Base-by-base conservation (phyloP, 495 filamentous ascomycete species). In the Chaetomium cochliodes region DNA sequence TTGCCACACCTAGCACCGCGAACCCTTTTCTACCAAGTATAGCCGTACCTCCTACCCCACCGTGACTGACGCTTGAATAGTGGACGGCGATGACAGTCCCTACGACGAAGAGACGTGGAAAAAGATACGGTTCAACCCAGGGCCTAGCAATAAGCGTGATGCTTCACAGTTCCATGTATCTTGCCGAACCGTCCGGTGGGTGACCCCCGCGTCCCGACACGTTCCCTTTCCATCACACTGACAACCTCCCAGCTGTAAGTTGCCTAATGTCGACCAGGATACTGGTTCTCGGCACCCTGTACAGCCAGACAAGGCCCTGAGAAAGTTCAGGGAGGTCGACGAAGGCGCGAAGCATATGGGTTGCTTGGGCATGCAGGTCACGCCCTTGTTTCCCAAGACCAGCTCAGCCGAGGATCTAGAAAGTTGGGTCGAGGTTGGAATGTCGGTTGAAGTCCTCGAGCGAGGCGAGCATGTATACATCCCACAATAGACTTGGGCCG, bases 301-400 rank as follows among this genome's bases (percentile, higher is more conserved):
- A 7, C 89, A 97, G 77, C 92, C 93, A 18, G 88, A 92, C 75
- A 77, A 75, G 42, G 88, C 91, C 15, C 72, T 97, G 73, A 80
- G 87, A 60, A 80, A 76, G 20, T 90, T 88, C 75, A 82, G 92
- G 37, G 74, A 82, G 30, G 87, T 97, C 49, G 93, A 96, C 77
- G 75, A 80, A 16, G 92, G 93, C 6, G 86, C 89, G 52, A 81
- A 80, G 25, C 82, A 81, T 3, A 83, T 82, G 70, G 88, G 91
- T 3, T 96, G 91, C 72, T 73, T 97, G 60, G 93, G 93, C 1
- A 90, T 96, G 90, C 85, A 93, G 75, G 76, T 96, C 69, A 86
- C 90, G 47, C 89, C 91, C 26, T 77, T 90, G 22, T 83, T 80
- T 60, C 74, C 69, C 25, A 65, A 65, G 49, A 62, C 57, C 5